A percentile compares a stretch with the other conserved stretches of the same genome.
Evolutionary conservation across 495 filamentous ascomycete genomes (phyloP).

Genomic region (Endocarpon pusillum): DNA sequence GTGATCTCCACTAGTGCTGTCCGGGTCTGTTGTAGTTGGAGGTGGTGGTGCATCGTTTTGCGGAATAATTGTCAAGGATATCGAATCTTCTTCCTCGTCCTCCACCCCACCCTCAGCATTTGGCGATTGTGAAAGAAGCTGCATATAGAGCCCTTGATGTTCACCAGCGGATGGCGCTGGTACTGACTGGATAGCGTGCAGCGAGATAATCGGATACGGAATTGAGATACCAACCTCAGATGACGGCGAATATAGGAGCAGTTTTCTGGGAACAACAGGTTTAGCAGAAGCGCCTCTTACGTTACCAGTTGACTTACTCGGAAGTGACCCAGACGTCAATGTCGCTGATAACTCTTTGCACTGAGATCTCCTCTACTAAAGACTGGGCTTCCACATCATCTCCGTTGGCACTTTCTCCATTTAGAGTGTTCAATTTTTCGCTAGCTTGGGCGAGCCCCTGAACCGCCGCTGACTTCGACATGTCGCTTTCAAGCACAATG

Average conservation of each 20-base stretch:
- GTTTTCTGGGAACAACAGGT: constrained; percentile 37
- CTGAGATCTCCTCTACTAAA: too few relatives aligned
- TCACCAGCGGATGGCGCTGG: constrained; percentile 21
- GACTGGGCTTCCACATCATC: too few relatives aligned
- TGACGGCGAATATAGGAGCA: constrained; percentile 51
- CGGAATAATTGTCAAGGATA: constrained; percentile 63
- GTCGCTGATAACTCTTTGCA: constrained; percentile 23
- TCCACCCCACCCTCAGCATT: constrained; percentile 24
- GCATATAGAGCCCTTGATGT: constrained; percentile 56
- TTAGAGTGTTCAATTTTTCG: constrained; percentile 3
- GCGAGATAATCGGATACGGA: constrained; percentile 71
- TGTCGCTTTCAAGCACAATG: constrained; percentile 25
- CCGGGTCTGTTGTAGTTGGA: constrained; percentile 6
- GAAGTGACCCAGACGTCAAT: constrained; percentile 68
- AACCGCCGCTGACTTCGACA: constrained; percentile 15
- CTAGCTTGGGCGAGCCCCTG: constrained; percentile 14
- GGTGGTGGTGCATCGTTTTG: too few relatives aligned
- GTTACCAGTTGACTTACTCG: constrained; percentile 30
- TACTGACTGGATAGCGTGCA: constrained; percentile 71
- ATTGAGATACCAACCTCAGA: constrained; percentile 51
- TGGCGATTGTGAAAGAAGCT: constrained; percentile 32
- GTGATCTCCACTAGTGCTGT: constrained; percentile 9
- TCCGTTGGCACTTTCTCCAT: constrained; percentile 2
- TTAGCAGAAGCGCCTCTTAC: constrained; percentile 1
- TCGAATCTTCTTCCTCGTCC: constrained; percentile 50